phyloP scores from a whole-genome alignment of 345 rosid species.

The Rubroshorea leprosula region DNA sequence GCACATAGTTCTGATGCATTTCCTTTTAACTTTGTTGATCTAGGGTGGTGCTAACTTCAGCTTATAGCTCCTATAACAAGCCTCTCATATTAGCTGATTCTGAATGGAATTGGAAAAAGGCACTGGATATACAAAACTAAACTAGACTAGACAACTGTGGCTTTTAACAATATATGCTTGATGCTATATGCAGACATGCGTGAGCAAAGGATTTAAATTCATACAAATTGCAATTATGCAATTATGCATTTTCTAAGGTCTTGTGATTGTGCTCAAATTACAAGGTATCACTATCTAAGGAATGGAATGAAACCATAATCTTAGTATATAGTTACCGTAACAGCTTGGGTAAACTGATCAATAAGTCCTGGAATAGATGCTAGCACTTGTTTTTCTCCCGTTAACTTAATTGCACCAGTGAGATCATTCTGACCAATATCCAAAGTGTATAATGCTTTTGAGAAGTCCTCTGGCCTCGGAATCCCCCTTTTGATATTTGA shows the following conservation, averaged over 20 bases:
- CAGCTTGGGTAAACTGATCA: constrained; percentile 6
- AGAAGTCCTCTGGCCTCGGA: constrained; percentile 40
- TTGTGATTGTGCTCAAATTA: too few relatives aligned
- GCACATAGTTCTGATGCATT: not conserved
- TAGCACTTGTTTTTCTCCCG: not conserved
- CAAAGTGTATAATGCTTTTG: constrained; percentile 51
- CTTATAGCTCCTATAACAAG: not conserved
- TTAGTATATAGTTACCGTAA: constrained; percentile 5
- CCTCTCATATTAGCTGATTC: not conserved
- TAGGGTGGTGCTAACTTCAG: not conserved
- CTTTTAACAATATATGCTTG: too few relatives aligned
- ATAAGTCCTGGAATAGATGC: constrained; percentile 1
- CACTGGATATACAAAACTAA: too few relatives aligned
- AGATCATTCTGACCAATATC: constrained; percentile 81
- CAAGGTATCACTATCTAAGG: not conserved
- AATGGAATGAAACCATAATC: not conserved
- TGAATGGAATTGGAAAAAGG: not conserved
- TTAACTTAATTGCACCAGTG: constrained; percentile 4
- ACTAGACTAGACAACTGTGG: too few relatives aligned
- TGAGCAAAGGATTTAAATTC: not conserved
- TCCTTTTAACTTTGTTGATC: not conserved
- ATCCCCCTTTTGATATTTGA: constrained; percentile 7
- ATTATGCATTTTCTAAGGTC: too few relatives aligned
- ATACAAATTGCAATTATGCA: too few relatives aligned
- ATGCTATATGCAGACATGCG: too few relatives aligned